Evolutionary conservation across 352 stramenopile species (phyloP).

Genomic region (Phytophthora podocarpi): DNA sequence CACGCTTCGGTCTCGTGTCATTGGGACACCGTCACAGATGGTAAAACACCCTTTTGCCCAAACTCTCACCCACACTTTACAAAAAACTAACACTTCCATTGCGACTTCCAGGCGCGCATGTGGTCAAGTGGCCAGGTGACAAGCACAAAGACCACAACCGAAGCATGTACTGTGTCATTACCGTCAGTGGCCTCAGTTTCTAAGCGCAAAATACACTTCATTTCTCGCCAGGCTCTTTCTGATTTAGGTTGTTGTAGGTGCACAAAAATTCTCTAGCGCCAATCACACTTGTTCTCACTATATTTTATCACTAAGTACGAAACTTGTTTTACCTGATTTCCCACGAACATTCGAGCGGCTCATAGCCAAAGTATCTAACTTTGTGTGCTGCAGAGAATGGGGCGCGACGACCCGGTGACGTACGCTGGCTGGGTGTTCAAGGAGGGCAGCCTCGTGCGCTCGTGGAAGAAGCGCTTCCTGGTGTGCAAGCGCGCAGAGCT

Average conservation of each 20-base stretch:
- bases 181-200: slow-evolving; percentile 85
- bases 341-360: slow-evolving; percentile 9
- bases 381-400: slow-evolving; percentile 21
- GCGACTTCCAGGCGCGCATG: slow-evolving; percentile 53
- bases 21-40: slow-evolving; percentile 92
- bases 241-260: slow-evolving; percentile 10
- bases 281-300: slow-evolving; percentile 12
- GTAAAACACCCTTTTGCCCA: slow-evolving; percentile 38
- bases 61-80: neutral
- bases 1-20: slow-evolving; percentile 90
- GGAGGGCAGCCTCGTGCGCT: slow-evolving; percentile 78
- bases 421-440: slow-evolving; percentile 84
- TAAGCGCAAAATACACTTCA: slow-evolving; percentile 33
- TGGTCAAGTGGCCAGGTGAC: slow-evolving; percentile 91
- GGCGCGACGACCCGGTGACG: slow-evolving; percentile 53
- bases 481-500: slow-evolving; percentile 77
- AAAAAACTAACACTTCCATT: neutral
- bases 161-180: slow-evolving; percentile 91
- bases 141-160: slow-evolving; percentile 91
- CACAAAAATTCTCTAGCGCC: slow-evolving; percentile 16
- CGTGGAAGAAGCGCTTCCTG: slow-evolving; percentile 87
- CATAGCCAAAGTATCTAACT: slow-evolving; percentile 25
- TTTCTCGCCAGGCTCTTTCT: slow-evolving; percentile 4
- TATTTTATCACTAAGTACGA: slow-evolving; percentile 12
- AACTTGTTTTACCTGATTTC: slow-evolving; percentile 27